These are phyloP conservation scores for Phytophthora pseudosyringae DNA, from an alignment of 352 stramenopile genomes.

Conservation along the genomic window DNA sequence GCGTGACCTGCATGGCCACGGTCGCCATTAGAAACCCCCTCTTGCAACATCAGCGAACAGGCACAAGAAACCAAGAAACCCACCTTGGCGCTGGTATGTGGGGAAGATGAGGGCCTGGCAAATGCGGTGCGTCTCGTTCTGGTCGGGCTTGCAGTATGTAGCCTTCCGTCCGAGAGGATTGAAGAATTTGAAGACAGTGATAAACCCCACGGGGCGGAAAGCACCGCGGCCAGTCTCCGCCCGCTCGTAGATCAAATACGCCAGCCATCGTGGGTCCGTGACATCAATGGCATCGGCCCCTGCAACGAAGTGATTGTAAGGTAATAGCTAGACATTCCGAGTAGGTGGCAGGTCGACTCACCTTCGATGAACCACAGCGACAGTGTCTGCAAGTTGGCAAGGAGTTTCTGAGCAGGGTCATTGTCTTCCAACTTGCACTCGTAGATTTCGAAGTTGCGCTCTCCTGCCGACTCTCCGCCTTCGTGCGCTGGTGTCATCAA, in stretches of 20 bases:
- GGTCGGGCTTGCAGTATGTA: conserved; percentile 34
- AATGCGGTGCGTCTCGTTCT: conserved; percentile 82
- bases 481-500: conserved; percentile 9
- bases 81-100: conserved; percentile 80
- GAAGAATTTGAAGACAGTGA: conserved; percentile 87
- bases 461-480: background rate
- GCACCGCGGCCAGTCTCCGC: conserved; percentile 2
- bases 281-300: conserved; percentile 80
- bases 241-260: conserved; percentile 83
- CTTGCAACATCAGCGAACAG: background rate
- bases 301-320: conserved; percentile 16
- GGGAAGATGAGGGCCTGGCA: conserved; percentile 86
- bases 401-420: conserved; percentile 54
- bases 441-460: conserved; percentile 72
- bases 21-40: background rate
- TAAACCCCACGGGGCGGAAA: conserved; percentile 65
- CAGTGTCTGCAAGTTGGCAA: conserved; percentile 72
- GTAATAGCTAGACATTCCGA: too few relatives aligned
- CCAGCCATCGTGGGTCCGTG: conserved; percentile 70
- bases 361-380: conserved; percentile 90
- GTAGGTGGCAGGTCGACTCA: background rate
- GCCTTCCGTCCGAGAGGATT: conserved; percentile 74
- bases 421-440: conserved; percentile 68
- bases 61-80: background rate
- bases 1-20: conserved; percentile 56